Base-by-base conservation (phyloP, 345 rosid species). In the Triadica sebifera region DNA sequence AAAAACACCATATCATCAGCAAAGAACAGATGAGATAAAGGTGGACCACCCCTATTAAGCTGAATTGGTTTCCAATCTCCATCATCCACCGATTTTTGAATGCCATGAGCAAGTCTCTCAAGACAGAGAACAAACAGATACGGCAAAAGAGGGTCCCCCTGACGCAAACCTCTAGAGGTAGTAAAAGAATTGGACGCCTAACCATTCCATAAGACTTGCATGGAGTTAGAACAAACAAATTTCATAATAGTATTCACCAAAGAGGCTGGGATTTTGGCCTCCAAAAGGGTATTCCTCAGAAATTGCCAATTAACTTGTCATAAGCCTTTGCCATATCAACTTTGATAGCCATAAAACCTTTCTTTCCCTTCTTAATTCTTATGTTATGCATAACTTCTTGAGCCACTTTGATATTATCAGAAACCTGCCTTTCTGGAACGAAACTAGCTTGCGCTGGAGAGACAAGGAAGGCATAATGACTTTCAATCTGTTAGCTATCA, bases 251-350 rank as follows among this genome's bases (percentile, higher is more conserved):
- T 4, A 17, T 4, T 0, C 5, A 63, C 46, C n/a, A 34, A 13
- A 3, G 6, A 2, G 9, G 5, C n/a, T n/a, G 19, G 3, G 20
- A 17, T 0, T 8, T 7, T 3, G 2, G 8, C 8, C 2, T 3
- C 45, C 34, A 29, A 29, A 53, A 62, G 66, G 0, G 67, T 63
- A 10, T 37, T 6, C 15, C 8, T 13, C 37, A 6, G 34, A 63
- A 63, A n/a, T 12, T 11, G n/a, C 9, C 67, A 63, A 41, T 17
- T 37, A 4, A 9, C 2, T 2, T 13, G 20, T 34, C 6, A 34
- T 62, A 13, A 4, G 6, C 15, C 51, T 47, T 47, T 12, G 8
- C 51, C 13, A 47, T 1, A 3, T 47, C 8, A 1, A 47, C 51
- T 3, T 47, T 47, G 3, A 47, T 47, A 37, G 19, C 67, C 34